Evolutionary conservation across 352 stramenopile species (phyloP).

Genomic region (Globisporangium paroecandrum): DNA sequence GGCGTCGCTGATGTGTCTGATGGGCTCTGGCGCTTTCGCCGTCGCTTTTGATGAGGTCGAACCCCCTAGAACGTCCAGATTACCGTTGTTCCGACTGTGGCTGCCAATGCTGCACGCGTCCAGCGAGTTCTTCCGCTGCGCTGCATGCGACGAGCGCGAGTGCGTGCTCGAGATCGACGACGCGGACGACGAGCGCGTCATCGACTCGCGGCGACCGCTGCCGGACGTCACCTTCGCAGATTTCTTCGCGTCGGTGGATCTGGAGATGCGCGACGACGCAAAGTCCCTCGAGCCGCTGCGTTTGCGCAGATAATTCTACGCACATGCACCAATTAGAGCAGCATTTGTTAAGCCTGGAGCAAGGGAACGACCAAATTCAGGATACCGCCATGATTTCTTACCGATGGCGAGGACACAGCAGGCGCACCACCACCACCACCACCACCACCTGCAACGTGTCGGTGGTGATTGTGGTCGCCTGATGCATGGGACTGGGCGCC

Average conservation of each 20-base stretch:
- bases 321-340: background rate
- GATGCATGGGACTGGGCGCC: conserved; percentile 29
- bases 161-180: conserved; percentile 24
- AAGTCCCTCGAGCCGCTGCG: conserved; percentile 35
- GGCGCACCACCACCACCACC: background rate
- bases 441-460: background rate
- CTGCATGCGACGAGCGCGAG: conserved; percentile 10
- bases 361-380: too few relatives aligned
- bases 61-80: background rate
- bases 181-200: conserved; percentile 24
- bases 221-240: background rate
- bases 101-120: conserved; percentile 20
- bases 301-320: conserved; percentile 17
- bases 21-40: background rate
- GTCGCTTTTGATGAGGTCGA: background rate
- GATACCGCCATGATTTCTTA: background rate
- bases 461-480: conserved; percentile 16
- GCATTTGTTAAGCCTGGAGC: background rate
- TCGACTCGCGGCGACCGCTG: conserved; percentile 17
- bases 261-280: conserved; percentile 37
- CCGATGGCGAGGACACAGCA: conserved; percentile 14
- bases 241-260: conserved; percentile 28
- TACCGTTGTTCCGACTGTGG: conserved; percentile 17
- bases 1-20: conserved; percentile 43
- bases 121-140: conserved; percentile 28